These are phyloP conservation scores for Diplotaxis tenuifolia DNA, from an alignment of 345 rosid genomes.

Conservation along the genomic window DNA sequence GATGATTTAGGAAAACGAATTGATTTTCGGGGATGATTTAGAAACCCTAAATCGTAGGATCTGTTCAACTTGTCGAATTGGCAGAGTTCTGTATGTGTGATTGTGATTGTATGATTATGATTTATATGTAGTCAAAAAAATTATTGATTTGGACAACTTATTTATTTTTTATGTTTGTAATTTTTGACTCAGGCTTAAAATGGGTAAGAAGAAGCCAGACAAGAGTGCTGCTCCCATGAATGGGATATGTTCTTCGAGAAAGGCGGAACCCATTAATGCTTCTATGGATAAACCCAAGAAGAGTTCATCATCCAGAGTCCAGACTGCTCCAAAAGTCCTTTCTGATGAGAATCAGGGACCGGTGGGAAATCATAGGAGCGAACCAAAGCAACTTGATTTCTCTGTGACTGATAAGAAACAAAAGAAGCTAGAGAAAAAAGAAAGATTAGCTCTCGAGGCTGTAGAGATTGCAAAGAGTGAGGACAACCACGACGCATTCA, in stretches of 20 bases:
- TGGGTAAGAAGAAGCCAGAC: constrained; percentile 77
- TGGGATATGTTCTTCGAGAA: constrained; percentile 14
- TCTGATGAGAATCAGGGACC: constrained; percentile 54
- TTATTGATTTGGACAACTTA: too few relatives aligned
- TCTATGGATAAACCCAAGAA: constrained; percentile 67
- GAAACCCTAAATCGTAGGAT: too few relatives aligned
- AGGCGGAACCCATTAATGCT: constrained; percentile 1
- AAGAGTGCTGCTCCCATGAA: constrained; percentile 48
- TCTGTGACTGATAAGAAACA: constrained; percentile 61
- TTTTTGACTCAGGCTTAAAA: constrained; percentile 17
- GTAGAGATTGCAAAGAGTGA: too few relatives aligned
- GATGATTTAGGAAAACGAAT: too few relatives aligned
- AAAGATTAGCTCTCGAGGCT: constrained; percentile 58
- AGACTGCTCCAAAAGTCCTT: constrained; percentile 40
- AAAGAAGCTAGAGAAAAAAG: constrained; percentile 88
- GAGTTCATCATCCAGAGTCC: constrained; percentile 58
- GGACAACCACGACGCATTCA: too few relatives aligned
- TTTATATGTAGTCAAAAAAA: too few relatives aligned
- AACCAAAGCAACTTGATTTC: constrained; percentile 54
- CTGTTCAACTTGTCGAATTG: too few relatives aligned
- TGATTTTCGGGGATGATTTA: too few relatives aligned
- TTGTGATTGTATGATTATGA: too few relatives aligned
- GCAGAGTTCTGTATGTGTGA: too few relatives aligned
- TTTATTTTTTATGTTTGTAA: too few relatives aligned
- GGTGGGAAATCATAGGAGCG: too few relatives aligned